Evolutionary conservation across 306 rosid genomes (phyloP), one percentile per base, ranked within the genome.

Genomic region (Luffa aegyptiaca): DNA sequence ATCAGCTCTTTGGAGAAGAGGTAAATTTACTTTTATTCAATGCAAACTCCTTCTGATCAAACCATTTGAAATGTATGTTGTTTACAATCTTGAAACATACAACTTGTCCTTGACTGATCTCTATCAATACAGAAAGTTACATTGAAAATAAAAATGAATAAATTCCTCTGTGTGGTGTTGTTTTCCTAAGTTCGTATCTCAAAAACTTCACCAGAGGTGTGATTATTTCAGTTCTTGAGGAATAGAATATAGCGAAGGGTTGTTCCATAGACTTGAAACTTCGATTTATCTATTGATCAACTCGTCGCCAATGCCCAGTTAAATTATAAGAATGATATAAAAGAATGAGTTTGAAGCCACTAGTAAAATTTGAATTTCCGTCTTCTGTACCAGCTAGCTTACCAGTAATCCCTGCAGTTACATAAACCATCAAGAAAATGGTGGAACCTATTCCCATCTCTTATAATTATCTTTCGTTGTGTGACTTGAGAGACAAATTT

Each of bases 361-460:
- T 70, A 70, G 39, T 45, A 20, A 10, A n/a, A 21, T 45, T 72
- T 46, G 77, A n/a, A 21, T 42, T 12, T 46, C 8, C 51, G 8
- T 26, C 56, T 70, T 72, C 39, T 72, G 10, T 26, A 72, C 77
- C 77, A 48, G 41, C 77, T 13, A 55, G 9, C 52, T 71, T 31
- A 74, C 81, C 81, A 83, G 41, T 76, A 76, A 76, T 79, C 83
- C 66, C 74, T 74, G 56, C 83, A 81, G 57, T 82, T 73, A 53
- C 85, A 81, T 11, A 49, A 78, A 70, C 85, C 81, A 26, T 81
- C 84, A 53, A 48, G 11, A 82, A 85, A 85, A 71, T 82, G 84
- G 78, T 77, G 86, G 81, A 86, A 80, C 18, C 83, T 76, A 20
- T 56, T 82, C 75, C 79, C 88, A 52, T 81, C 83, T 64, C 81